Conservation (phyloP, 116 monocot species). For the Posidonia oceanica region DNA sequence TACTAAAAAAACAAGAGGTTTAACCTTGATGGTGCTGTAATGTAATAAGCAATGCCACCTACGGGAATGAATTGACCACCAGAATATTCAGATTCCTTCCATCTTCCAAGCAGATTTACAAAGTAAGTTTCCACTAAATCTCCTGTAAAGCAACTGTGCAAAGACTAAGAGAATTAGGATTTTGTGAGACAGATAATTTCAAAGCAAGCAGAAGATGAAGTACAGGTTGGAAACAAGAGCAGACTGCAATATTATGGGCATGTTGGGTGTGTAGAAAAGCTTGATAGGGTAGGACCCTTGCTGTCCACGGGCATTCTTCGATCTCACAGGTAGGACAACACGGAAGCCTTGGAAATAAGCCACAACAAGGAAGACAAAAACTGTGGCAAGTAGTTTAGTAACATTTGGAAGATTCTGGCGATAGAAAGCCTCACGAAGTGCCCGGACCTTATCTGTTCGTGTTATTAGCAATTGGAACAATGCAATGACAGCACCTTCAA, state of each 20-base stretch:
- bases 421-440: conserved; percentile 44
- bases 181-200: not conserved
- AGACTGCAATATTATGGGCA: conserved; percentile 60
- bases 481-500: conserved; percentile 51
- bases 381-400: conserved; percentile 53
- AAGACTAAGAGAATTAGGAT: not conserved
- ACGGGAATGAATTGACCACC: conserved; percentile 56
- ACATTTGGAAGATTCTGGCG: conserved; percentile 51
- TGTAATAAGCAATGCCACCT: conserved; percentile 64
- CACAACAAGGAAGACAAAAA: conserved; percentile 39
- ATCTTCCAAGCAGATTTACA: conserved; percentile 53
- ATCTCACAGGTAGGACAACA: conserved; percentile 60
- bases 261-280: conserved; percentile 60
- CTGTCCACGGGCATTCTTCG: conserved; percentile 70
- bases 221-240: conserved; percentile 62
- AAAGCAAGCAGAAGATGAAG: conserved; percentile 23
- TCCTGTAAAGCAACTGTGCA: conserved; percentile 51
- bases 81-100: conserved; percentile 63
- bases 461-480: conserved; percentile 41
- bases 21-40: conserved; percentile 57
- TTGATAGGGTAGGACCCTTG: conserved; percentile 69
- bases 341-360: conserved; percentile 53
- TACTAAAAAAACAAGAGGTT: too few relatives aligned
- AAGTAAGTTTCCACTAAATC: conserved; percentile 57
- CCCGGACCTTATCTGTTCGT: conserved; percentile 34